These are phyloP conservation scores for Penicillium crystallinum DNA, from an alignment of 495 filamentous ascomycete genomes.

Conservation along the genomic window DNA sequence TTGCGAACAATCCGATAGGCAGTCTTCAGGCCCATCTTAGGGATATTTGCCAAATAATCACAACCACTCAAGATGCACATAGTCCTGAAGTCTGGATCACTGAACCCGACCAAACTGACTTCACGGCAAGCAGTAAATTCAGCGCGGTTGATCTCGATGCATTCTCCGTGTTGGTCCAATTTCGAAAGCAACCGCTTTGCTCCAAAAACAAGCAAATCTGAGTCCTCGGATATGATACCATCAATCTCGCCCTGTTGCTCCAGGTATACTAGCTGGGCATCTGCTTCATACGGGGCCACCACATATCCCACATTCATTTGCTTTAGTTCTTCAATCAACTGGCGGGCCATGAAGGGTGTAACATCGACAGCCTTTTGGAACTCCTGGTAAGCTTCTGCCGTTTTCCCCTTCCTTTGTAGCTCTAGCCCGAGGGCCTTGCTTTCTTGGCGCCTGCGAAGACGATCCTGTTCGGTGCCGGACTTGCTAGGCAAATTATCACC, in stretches of 20 bases:
- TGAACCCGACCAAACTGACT: conserved; percentile 85
- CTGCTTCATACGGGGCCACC: conserved; percentile 96
- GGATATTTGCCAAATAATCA: conserved; percentile 84
- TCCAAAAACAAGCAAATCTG: conserved; percentile 92
- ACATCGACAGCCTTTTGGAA: conserved; percentile 96
- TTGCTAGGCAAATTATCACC: conserved; percentile 95
- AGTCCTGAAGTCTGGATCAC: conserved; percentile 78
- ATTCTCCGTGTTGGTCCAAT: conserved; percentile 88
- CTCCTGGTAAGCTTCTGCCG: conserved; percentile 74
- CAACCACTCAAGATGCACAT: conserved; percentile 99
- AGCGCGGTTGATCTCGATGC: conserved; percentile 79
- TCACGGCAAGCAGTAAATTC: conserved; percentile 87
- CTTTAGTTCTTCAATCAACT: conserved; percentile 89
- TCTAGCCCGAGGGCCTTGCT: conserved; percentile 71
- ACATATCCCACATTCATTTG: conserved; percentile 73
- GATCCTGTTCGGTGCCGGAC: conserved; percentile 75
- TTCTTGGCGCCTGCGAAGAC: conserved; percentile 64
- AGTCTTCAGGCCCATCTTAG: conserved; percentile 84
- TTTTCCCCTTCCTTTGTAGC: conserved; percentile 70
- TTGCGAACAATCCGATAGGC: conserved; percentile 86
- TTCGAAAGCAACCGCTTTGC: conserved; percentile 88
- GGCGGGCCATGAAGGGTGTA: conserved; percentile 89
- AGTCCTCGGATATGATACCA: conserved; percentile 94
- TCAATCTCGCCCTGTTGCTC: conserved; percentile 76
- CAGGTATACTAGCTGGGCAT: conserved; percentile 91